phyloP scores from a whole-genome alignment of 2,329 filamentous ascomycete genomes.

The Dactylella cylindrospora region DNA sequence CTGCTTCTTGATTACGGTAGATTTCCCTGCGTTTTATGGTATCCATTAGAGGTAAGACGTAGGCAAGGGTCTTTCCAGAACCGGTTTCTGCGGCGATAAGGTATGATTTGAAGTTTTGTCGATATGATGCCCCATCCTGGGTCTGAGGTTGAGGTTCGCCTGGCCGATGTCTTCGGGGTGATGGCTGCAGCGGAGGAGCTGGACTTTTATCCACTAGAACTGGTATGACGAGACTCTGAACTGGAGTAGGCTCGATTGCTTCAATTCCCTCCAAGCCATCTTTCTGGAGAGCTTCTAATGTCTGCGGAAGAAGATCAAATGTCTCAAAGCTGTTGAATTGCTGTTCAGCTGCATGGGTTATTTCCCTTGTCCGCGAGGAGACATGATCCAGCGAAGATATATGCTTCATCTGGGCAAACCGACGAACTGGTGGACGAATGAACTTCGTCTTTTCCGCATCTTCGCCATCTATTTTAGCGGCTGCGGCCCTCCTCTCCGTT shows the following conservation, averaged over 20 bases:
- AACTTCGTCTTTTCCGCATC: not conserved
- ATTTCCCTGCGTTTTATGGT: constrained; percentile 76
- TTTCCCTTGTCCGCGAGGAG: constrained; percentile 28
- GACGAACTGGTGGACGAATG: constrained; percentile 25
- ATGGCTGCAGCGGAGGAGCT: constrained; percentile 45
- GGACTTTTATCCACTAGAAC: constrained; percentile 66
- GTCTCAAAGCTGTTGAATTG: constrained; percentile 77
- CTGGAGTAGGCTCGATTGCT: constrained; percentile 78
- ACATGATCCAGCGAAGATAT: constrained; percentile 45
- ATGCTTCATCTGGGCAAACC: constrained; percentile 41
- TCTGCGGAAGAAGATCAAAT: constrained; percentile 70
- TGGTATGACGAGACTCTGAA: constrained; percentile 86
- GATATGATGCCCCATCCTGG: constrained; percentile 52
- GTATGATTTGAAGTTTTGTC: constrained; percentile 60
- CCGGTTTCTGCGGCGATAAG: constrained; percentile 93
- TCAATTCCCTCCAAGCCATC: constrained; percentile 75
- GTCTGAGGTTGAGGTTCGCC: constrained; percentile 47
- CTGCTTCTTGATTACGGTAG: constrained; percentile 59
- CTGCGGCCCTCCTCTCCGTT: not conserved
- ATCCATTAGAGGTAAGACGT: constrained; percentile 80
- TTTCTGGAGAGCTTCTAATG: constrained; percentile 70
- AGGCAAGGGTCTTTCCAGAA: constrained; percentile 93
- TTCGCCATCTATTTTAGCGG: not conserved
- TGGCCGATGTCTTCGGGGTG: constrained; percentile 45
- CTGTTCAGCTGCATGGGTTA: constrained; percentile 48